Evolutionary conservation across 129 eudicot species (phyloP), one percentile per base, ranked within the genome.

Genomic region (Lonicera japonica): DNA sequence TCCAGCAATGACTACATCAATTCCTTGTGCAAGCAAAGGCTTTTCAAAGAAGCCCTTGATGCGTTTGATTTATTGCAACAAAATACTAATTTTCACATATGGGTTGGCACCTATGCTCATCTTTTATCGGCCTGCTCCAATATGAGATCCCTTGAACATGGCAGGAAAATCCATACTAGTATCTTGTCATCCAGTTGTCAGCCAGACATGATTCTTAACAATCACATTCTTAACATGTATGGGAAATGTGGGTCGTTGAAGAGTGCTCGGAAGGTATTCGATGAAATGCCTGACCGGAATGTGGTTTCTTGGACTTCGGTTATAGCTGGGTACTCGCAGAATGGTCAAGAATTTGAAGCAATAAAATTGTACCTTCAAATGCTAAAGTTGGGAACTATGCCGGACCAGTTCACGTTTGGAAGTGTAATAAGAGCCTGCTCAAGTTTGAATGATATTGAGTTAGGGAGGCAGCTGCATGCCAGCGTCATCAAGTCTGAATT

Each of bases 281-380:
- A 72, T 48, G 23, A 51, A 61, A 77, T 77, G 82, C 18, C 25
- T 0, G 70, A 71, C 55, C 47, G 82, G 43, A 77, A 77, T 68
- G 54, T 61, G 57, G 82, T 77, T 51, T 61, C 74, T 39, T 77
- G 82, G 82, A 77, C 75, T 68, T 66, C 78, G n/a, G 34, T 78
- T 4, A 78, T 78, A 29, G 78, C 82, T 48, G 82, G 75, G 36
- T 77, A 72, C 45, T 66, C 82, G 19, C 82, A 77, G 65, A 61
- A 72, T 40, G 75, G 75, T 14, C 69, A 15, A 22, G 79, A 55
- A 46, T 17, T 51, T 25, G 83, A 68, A 38, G 83, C 79, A 29
- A 14, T 78, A 9, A 24, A 70, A 7, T 59, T 73, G 59, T 78
- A 68, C 41, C n/a, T 73, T 64, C 50, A 56, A 43, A 78, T 78